phyloP scores from a whole-genome alignment of 2,329 filamentous ascomycete species.

The Trichocomaceae sp. region DNA sequence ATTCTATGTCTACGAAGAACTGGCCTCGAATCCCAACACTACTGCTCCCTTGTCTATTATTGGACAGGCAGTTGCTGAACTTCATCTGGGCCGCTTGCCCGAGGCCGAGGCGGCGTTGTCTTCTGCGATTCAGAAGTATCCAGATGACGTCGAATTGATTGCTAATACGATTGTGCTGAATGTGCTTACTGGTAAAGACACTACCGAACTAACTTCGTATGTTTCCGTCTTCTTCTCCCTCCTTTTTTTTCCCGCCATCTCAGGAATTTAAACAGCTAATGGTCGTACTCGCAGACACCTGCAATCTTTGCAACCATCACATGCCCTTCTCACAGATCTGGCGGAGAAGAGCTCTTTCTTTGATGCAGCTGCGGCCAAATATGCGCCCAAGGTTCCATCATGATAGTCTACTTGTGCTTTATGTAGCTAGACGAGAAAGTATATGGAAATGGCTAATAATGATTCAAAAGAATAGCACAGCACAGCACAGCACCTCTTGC shows the following conservation, averaged over 20 bases:
- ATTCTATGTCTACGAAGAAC: conserved; percentile 96
- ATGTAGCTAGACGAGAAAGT: neutral
- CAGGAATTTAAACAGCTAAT: neutral
- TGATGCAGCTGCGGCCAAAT: conserved; percentile 79
- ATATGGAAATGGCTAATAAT: neutral
- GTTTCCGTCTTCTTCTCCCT: conserved; percentile 22
- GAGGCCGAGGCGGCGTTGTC: conserved; percentile 84
- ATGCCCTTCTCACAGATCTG: conserved; percentile 66
- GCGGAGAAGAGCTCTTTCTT: conserved; percentile 83
- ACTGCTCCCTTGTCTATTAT: conserved; percentile 70
- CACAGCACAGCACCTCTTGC: neutral
- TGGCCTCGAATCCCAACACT: conserved; percentile 78
- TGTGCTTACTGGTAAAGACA: conserved; percentile 67
- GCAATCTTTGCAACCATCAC: conserved; percentile 54
- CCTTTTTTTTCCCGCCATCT: neutral
- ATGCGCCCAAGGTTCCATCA: conserved; percentile 65
- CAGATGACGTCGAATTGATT: conserved; percentile 64
- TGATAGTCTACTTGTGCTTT: conserved; percentile 2
- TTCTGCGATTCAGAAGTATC: conserved; percentile 68
- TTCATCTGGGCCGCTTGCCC: conserved; percentile 80
- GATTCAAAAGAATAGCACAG: neutral
- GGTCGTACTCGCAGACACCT: conserved; percentile 28
- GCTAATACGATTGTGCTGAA: conserved; percentile 78
- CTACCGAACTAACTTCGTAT: conserved; percentile 56
- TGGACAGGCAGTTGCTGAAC: conserved; percentile 81